Percentiles rank a stretch among this genome's conserved stretches.
phyloP scores from a whole-genome alignment of 2,329 filamentous ascomycete genomes.

The Botryotinia calthae region DNA sequence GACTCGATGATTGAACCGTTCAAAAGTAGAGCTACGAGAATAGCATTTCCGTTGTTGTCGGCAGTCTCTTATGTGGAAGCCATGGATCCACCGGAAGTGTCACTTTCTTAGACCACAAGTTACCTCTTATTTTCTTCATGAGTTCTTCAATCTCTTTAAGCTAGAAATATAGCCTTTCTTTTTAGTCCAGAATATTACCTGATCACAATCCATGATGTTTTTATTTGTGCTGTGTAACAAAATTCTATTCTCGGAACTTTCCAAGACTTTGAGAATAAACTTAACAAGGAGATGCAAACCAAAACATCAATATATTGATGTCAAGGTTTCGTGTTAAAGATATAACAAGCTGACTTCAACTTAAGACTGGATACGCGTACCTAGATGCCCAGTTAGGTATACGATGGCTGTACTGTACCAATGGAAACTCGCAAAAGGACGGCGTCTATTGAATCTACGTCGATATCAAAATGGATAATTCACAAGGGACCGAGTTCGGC shows the following conservation, averaged over 20 bases:
- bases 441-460: neutral
- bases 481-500: neutral
- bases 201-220: neutral
- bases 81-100: neutral
- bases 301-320: neutral
- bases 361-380: neutral
- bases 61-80: neutral
- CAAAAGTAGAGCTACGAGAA: neutral
- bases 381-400: neutral
- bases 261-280: neutral
- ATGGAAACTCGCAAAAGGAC: too few relatives aligned
- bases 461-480: neutral
- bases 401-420: neutral
- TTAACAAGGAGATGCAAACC: neutral
- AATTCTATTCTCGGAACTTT: neutral
- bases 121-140: neutral
- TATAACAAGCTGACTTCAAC: neutral
- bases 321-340: neutral
- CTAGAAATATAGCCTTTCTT: neutral
- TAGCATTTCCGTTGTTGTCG: conserved; percentile 7
- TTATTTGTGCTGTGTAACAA: neutral
- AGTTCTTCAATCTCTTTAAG: neutral
- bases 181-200: neutral
- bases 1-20: neutral
- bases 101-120: neutral